Base-by-base conservation (phyloP, 441 rosid genomes). In the Adansonia rubrostipa region DNA sequence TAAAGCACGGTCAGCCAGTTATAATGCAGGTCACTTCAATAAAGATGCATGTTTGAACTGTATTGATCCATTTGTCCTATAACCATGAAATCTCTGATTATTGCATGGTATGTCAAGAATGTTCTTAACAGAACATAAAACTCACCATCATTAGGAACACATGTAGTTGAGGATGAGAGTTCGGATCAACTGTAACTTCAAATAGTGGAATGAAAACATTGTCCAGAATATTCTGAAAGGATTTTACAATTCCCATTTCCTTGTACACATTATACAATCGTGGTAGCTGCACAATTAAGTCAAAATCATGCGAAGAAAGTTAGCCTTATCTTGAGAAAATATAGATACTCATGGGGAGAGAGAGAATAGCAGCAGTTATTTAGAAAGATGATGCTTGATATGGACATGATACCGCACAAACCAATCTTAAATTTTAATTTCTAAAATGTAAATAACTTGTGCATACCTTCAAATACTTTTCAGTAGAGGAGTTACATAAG, bases 181-280 rank as follows among this genome's bases (percentile, higher is more conserved):
- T 87, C 44, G 96, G 96, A 88, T 92, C 84, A 57, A 92, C 62
- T 13, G 96, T 90, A 81, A 82, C 92, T 86, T 92, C 92, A 81
- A 92, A 92, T n/a, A 92, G 82, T 68, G 96, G 96, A 79, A 92
- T 87, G 83, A 92, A 92, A 64, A 92, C 82, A 79, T 92, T 92
- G 80, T 92, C 96, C 50, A 92, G 82, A 81, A 92, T 90, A 84
- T 86, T 92, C 88, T 92, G 96, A 82, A 92, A 90, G 17, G 91
- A 92, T 77, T 84, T 92, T 71, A 90, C 93, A 15, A 91, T 92
- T 72, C 93, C 96, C 92, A 92, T 89, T 78, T 82, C 77, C 89
- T 90, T 92, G 88, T 92, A 92, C 66, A 92, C 77, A 60, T 90
- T 92, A 85, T 92, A 92, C 53, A 92, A 74, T 75, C 93, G 86